A percentile compares a stretch with the other conserved stretches of the same genome.
Evolutionary conservation across 495 filamentous ascomycete genomes (phyloP).

Genomic region (Bombardia bombarda): DNA sequence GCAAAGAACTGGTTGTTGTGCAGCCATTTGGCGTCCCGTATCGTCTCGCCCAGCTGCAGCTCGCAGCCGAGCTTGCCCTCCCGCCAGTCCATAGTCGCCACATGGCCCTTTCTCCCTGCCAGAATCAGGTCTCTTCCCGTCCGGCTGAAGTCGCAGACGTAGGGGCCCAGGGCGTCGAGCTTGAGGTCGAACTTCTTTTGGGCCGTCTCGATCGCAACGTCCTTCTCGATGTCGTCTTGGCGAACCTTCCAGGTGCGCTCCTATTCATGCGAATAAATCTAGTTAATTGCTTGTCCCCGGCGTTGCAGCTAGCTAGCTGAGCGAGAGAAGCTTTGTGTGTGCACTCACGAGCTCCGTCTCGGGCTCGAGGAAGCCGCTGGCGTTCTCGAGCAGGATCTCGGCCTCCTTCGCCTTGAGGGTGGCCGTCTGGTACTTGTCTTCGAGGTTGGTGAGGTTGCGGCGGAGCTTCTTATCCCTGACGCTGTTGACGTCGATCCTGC

Average conservation of each 20-base stretch:
- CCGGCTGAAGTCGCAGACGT: slow-evolving; percentile 75
- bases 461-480: slow-evolving; percentile 83
- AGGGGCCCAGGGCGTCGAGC: slow-evolving; percentile 75
- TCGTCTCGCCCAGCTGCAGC: slow-evolving; percentile 79
- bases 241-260: slow-evolving; percentile 87
- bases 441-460: slow-evolving; percentile 66
- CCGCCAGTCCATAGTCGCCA: slow-evolving; percentile 96
- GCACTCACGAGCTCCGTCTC: slow-evolving; percentile 61
- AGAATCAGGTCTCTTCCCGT: slow-evolving; percentile 81
- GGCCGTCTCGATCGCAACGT: slow-evolving; percentile 71
- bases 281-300: not conserved
- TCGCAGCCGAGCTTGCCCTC: slow-evolving; percentile 85
- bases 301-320: no score
- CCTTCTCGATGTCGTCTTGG: slow-evolving; percentile 74
- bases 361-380: slow-evolving; percentile 79
- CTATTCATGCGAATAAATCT: not conserved
- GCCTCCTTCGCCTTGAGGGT: slow-evolving; percentile 80
- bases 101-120: slow-evolving; percentile 86
- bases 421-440: slow-evolving; percentile 74
- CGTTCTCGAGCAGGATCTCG: slow-evolving; percentile 86
- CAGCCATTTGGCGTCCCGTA: slow-evolving; percentile 83
- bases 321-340: no score
- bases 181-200: slow-evolving; percentile 90
- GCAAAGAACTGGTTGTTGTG: slow-evolving; percentile 96
- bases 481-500: slow-evolving; percentile 48